Percentiles rank a stretch among this genome's conserved stretches.
Conservation (phyloP, 2,329 filamentous ascomycete species). For the Sporothrix phasma region DNA sequence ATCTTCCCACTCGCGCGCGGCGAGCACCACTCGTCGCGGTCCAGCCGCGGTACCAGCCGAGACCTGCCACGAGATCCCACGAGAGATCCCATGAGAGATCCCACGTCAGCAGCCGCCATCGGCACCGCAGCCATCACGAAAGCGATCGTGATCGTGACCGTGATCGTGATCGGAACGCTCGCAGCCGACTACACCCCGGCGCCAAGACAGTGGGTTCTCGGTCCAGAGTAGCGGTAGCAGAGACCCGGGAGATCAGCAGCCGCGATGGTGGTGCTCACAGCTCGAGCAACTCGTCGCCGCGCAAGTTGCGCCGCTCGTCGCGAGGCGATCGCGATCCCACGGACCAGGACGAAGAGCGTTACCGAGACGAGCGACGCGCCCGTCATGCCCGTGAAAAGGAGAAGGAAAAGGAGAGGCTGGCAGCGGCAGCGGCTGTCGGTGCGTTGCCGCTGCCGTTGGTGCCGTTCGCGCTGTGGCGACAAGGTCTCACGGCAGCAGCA, state of each 20-base stretch:
- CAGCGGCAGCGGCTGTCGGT: conserved; percentile 9
- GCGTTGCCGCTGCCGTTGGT: conserved; percentile 21
- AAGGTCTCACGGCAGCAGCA: conserved; percentile 17
- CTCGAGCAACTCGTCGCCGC: conserved; percentile 15
- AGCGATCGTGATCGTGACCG: conserved; percentile 24
- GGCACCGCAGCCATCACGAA: conserved; percentile 19
- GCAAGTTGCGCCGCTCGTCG: conserved; percentile 9
- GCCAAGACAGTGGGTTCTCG: conserved; percentile 37
- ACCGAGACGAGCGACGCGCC: conserved; percentile 37
- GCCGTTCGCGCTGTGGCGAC: conserved; percentile 21
- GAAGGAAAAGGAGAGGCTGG: conserved; percentile 24
- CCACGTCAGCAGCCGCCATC: conserved; percentile 19
- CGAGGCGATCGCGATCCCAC: conserved; percentile 5
- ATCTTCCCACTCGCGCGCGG: conserved; percentile 29
- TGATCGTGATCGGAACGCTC: conserved; percentile 23
- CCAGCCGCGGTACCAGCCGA: conserved; percentile 25
- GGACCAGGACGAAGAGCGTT: conserved; percentile 32
- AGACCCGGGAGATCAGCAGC: background rate
- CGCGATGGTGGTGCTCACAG: conserved; percentile 15
- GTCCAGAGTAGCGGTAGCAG: background rate
- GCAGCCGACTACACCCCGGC: conserved; percentile 31
- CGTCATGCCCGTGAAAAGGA: conserved; percentile 23
- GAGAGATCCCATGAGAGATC: no score
- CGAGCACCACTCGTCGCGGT: conserved; percentile 31
- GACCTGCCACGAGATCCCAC: no score